These are phyloP conservation scores for Syncephalastrum monosporum DNA, from an alignment of 371 early-diverging fungal genomes.

Conservation along the genomic window DNA sequence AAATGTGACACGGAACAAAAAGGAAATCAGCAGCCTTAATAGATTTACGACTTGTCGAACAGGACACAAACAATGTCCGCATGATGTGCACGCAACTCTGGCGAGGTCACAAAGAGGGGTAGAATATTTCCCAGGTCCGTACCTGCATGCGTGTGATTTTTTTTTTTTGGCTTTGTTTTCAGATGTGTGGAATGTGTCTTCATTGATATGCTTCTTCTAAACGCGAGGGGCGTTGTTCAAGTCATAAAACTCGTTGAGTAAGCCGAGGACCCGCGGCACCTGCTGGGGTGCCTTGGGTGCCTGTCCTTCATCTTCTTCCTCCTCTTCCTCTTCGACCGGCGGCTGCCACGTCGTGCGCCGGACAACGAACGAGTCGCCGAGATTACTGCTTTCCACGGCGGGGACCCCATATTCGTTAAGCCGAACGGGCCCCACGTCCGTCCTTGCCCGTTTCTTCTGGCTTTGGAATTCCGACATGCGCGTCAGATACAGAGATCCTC, in stretches of 20 bases:
- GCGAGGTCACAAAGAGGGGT: too few species aligned
- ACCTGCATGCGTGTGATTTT: too few species aligned
- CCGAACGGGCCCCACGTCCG: slow-evolving; percentile 1
- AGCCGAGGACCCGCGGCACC: slow-evolving; percentile 47
- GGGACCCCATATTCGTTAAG: slow-evolving; percentile 39
- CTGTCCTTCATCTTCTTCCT: slow-evolving; percentile 23
- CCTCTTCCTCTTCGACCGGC: slow-evolving; percentile 25
- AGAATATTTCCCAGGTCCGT: too few species aligned
- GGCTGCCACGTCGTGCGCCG: slow-evolving; percentile 18
- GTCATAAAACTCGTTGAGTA: slow-evolving; percentile 65
- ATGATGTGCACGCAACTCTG: too few species aligned
- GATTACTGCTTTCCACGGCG: slow-evolving; percentile 29
- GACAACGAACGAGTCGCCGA: slow-evolving; percentile 36
- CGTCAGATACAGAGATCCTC: slow-evolving; percentile 71
- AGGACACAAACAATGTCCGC: too few species aligned
- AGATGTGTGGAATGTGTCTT: background rate
- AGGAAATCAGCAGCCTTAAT: too few species aligned
- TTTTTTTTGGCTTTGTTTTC: too few species aligned
- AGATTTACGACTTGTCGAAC: too few species aligned
- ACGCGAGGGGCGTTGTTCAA: slow-evolving; percentile 42
- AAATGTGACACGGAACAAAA: too few species aligned
- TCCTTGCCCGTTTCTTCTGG: slow-evolving; percentile 8
- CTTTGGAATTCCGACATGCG: slow-evolving; percentile 38
- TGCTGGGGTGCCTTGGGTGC: slow-evolving; percentile 16
- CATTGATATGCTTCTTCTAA: background rate